phyloP scores from a whole-genome alignment of 176 grass and related monocot genomes.

The Secale cereale region DNA sequence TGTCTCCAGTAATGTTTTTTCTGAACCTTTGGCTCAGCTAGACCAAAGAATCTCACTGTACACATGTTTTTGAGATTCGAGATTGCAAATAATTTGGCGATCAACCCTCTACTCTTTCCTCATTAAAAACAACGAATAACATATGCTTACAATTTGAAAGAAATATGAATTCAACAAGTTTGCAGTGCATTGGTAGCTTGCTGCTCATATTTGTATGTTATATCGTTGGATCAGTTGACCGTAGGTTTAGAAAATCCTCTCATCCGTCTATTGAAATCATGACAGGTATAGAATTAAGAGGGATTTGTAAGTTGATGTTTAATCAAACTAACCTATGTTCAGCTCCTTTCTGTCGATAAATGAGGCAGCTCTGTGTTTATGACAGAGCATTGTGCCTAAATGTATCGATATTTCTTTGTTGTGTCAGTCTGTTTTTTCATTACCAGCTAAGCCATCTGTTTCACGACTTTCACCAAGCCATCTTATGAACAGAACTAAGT shows the following conservation, averaged over 20 bases:
- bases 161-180: not conserved
- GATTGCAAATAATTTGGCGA: not conserved
- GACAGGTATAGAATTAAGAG: not conserved
- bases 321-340: not conserved
- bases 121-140: not conserved
- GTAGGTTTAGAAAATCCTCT: not conserved
- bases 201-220: not conserved
- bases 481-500: not conserved
- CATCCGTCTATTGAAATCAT: not conserved
- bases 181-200: not conserved
- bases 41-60: not conserved
- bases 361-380: not conserved
- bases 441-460: not conserved
- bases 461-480: not conserved
- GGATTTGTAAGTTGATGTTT: not conserved
- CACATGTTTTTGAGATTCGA: not conserved
- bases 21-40: not conserved
- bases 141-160: not conserved
- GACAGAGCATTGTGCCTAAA: not conserved
- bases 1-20: not conserved
- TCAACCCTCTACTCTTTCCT: not conserved
- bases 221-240: not conserved
- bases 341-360: not conserved
- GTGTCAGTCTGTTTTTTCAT: not conserved
- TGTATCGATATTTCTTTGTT: not conserved